Evolutionary conservation across 2,329 filamentous ascomycete genomes (phyloP).

Genomic region (Botrytis hyacinthi): DNA sequence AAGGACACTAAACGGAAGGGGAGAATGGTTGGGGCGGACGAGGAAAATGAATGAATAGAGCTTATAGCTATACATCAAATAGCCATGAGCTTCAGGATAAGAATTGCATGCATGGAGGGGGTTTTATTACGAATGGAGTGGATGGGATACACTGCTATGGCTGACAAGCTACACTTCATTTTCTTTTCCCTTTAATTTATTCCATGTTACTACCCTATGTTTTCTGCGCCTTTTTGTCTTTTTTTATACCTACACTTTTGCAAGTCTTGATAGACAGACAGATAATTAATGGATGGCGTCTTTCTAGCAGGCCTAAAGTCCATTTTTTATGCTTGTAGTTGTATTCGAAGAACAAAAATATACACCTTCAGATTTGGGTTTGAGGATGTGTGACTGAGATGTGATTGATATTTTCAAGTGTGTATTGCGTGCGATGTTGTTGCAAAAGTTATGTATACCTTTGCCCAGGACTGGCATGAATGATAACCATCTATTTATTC

Average conservation of each 20-base stretch:
- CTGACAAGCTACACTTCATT: conserved; percentile 7
- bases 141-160: conserved; percentile 11
- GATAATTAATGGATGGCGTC: not conserved
- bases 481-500: not conserved
- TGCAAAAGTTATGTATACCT: not conserved
- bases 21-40: not conserved
- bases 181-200: conserved; percentile 5
- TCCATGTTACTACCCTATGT: not conserved
- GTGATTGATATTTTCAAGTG: not conserved
- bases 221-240: conserved; percentile 14
- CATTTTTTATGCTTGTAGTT: not conserved
- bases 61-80: conserved; percentile 16
- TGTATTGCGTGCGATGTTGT: not conserved
- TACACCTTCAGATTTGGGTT: not conserved
- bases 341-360: conserved; percentile 6
- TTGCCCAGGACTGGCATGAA: too few species aligned
- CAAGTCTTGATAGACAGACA: not conserved
- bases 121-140: not conserved
- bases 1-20: not conserved
- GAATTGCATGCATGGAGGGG: conserved; percentile 14
- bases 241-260: conserved; percentile 10
- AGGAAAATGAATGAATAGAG: conserved; percentile 6
- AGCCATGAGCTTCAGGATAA: conserved; percentile 19
- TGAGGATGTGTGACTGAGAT: not conserved
- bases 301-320: not conserved